Percentiles rank a stretch among this genome's conserved stretches.
Conservation (phyloP, 148 eudicot species). For the Dysphania ambrosioides region DNA sequence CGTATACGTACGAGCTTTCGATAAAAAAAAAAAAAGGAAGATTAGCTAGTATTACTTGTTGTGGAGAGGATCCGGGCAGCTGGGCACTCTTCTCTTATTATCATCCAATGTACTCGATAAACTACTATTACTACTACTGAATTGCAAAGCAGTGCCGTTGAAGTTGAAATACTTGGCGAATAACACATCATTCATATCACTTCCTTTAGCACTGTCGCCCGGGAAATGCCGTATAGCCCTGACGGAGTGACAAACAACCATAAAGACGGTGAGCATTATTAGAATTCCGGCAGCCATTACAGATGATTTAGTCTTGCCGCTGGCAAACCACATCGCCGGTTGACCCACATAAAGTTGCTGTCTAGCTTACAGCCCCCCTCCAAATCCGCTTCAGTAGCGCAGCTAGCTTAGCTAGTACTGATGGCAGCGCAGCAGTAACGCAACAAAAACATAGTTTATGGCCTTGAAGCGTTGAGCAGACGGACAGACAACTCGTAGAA, state of each 20-base stretch:
- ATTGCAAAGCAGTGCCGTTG: background rate
- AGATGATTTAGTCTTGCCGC: constrained; percentile 22
- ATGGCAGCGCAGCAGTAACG: too few species aligned
- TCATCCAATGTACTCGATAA: constrained; percentile 21
- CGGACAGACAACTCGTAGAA: too few species aligned
- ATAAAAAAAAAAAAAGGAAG: background rate
- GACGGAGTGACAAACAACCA: constrained; percentile 10
- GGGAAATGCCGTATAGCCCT: constrained; percentile 39
- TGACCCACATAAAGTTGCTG: constrained; percentile 33
- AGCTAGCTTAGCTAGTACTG: background rate
- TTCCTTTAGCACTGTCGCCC: background rate
- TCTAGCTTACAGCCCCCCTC: background rate
- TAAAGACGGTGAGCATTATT: constrained; percentile 20
- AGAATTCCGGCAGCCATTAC: constrained; percentile 25
- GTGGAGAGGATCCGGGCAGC: constrained; percentile 80
- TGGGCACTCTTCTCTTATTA: constrained; percentile 58
- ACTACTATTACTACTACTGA: background rate
- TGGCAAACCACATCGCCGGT: constrained; percentile 42
- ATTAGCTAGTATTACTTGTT: constrained; percentile 7
- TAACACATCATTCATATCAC: constrained; percentile 14
- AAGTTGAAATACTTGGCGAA: constrained; percentile 36
- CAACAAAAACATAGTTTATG: background rate
- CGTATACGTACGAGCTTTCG: background rate
- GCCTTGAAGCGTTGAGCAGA: too few species aligned
- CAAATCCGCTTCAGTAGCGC: background rate